A percentile compares a stretch with the other conserved stretches of the same genome.
Evolutionary conservation across 768 basidiomycete species (phyloP).

Genomic region (Pulveroboletus ravenelii): DNA sequence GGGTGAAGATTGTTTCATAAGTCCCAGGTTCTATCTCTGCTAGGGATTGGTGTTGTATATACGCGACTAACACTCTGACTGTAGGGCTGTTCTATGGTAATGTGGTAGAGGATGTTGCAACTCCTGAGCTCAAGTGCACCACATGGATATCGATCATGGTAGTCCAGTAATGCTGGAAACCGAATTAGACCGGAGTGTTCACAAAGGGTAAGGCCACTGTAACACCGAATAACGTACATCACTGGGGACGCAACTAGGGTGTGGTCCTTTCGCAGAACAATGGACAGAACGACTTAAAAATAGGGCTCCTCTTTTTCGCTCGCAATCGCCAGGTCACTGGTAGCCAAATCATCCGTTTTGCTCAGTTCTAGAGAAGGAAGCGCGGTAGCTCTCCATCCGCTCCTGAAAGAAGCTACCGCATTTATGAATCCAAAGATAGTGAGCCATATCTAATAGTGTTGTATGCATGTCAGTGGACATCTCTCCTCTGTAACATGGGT

Average conservation of each 20-base stretch:
- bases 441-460: no score
- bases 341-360: not conserved
- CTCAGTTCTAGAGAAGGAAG: slow-evolving; percentile 8
- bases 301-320: slow-evolving; percentile 10
- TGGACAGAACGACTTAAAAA: slow-evolving; percentile 6
- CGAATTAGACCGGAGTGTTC: no score
- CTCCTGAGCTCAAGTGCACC: not conserved
- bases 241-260: not conserved
- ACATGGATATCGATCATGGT: not conserved
- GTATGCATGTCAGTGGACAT: no score
- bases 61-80: no score
- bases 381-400: no score
- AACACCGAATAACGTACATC: not conserved
- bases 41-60: no score
- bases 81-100: not conserved
- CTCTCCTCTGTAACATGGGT: no score
- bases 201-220: not conserved
- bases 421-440: no score
- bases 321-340: not conserved
- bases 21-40: no score
- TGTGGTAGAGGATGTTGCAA: no score
- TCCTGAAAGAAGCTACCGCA: no score
- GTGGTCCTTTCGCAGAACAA: not conserved
- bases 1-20: not conserved
- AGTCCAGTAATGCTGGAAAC: not conserved